These are phyloP conservation scores for Trametes cubensis DNA, from an alignment of 768 basidiomycete species.

Conservation along the genomic window DNA sequence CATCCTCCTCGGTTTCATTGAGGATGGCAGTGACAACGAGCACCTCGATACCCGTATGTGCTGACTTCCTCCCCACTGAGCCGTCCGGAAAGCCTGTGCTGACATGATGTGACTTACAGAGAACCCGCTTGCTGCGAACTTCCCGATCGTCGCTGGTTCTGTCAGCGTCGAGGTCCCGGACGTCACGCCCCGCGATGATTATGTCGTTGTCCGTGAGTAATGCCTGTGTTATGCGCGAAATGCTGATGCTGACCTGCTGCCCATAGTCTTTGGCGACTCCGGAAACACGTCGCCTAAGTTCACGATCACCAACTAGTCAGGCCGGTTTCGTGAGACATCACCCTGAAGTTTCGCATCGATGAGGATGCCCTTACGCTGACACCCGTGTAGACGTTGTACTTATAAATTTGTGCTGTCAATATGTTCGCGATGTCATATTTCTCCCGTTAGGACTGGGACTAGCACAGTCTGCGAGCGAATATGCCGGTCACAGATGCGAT, in stretches of 20 bases:
- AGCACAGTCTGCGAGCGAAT: no score
- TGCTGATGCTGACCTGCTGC: neutral
- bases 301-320: constrained; percentile 27
- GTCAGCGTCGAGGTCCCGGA: constrained; percentile 45
- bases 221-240: neutral
- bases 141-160: constrained; percentile 43
- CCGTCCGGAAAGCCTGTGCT: neutral
- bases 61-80: neutral
- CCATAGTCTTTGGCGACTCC: constrained; percentile 51
- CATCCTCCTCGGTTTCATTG: constrained; percentile 48
- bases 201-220: constrained; percentile 49
- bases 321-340: no score
- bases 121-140: constrained; percentile 46
- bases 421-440: no score
- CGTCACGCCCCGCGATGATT: constrained; percentile 40
- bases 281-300: constrained; percentile 39
- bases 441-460: no score
- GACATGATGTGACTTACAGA: constrained; percentile 31
- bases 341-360: no score
- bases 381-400: no score
- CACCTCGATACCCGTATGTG: constrained; percentile 52
- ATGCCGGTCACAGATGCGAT: no score
- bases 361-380: no score
- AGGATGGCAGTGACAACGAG: constrained; percentile 31
- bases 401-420: no score